Base-by-base conservation (phyloP, 169 alveolate genomes). In the Cyclospora cayetanensis region DNA sequence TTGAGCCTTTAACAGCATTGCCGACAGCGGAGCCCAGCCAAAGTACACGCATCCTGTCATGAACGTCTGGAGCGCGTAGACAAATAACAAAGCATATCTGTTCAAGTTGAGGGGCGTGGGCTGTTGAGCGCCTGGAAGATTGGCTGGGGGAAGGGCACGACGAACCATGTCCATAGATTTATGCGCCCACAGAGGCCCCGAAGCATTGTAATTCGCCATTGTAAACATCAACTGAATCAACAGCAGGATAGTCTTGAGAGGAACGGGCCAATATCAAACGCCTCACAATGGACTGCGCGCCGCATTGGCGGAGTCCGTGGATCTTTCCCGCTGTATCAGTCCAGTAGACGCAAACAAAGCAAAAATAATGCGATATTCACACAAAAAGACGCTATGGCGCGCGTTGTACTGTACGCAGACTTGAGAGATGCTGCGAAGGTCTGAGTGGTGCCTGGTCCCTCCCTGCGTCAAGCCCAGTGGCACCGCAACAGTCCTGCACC, bases 1-100 rank as follows among this genome's bases (percentile, higher is more conserved):
- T n/a, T 66, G 91, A 20, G 39, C 72, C 53, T 34, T 43, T 18
- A 91, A 55, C 20, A 91, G 52, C 91, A 91, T 52, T 31, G 50
- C 72, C 2, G 94, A 91, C 0, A 91, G 55, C 37, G 91, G 91
- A 18, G 94, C 72, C 94, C 94, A 91, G 50, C 94, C 94, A 42
- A 63, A 91, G 77, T 65, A 91, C 18, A 91, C 92, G 29, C 85
- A 76, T 0, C 92, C 76, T 1, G 92, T 86, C 29, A 65, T 50
- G 7, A 86, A 41, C 37, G 68, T 66, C 25, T 53, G 53, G 29
- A 86, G 27, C 46, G 65, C n/a, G 88, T 80, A 91, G 60, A 65
- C 31, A 12, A 55, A 27, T 3, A 91, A 79, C 29, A 91, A 41
- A 20, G 68, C 43, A 34, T 43, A 91, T 4, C 94, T 83, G 43